Evolutionary conservation across 164 flowering plant genomes (phyloP).

Genomic region (Tetrastigma voinierianum): DNA sequence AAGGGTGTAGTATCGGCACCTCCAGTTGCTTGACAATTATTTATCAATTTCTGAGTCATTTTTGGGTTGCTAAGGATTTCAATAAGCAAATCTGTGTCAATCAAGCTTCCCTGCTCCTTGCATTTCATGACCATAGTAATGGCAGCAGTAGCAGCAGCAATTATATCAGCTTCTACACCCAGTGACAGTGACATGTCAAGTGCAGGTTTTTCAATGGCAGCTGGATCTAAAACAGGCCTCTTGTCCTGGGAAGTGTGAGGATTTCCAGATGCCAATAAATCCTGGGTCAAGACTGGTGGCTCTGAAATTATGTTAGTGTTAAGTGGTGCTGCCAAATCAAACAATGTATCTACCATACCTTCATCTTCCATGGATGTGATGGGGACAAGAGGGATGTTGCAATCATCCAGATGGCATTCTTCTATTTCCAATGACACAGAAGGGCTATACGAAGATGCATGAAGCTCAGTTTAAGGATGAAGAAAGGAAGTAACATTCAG

Average conservation of each 20-base stretch:
- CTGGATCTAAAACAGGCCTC: not conserved
- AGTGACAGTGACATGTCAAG: not conserved
- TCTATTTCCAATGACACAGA: slow-evolving; percentile 17
- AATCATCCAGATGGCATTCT: slow-evolving; percentile 24
- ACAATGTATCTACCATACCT: slow-evolving; percentile 11
- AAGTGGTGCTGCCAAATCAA: slow-evolving; percentile 1
- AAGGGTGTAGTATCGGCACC: not conserved
- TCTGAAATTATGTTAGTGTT: not conserved
- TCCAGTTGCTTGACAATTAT: not conserved
- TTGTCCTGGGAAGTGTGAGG: not conserved
- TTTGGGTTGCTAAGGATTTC: slow-evolving; percentile 36
- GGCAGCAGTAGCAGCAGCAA: slow-evolving; percentile 30
- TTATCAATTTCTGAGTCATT: slow-evolving; percentile 27
- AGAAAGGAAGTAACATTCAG: not conserved
- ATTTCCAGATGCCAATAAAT: not conserved
- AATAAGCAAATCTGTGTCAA: slow-evolving; percentile 40
- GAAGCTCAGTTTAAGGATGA: not conserved
- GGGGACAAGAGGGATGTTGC: slow-evolving; percentile 34
- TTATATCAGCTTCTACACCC: slow-evolving; percentile 8
- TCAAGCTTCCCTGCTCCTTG: slow-evolving; percentile 30
- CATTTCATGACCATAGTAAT: slow-evolving; percentile 17
- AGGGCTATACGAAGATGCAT: slow-evolving; percentile 24
- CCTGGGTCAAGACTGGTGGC: not conserved
- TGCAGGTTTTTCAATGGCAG: not conserved
- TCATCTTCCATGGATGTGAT: slow-evolving; percentile 41